Percentiles rank a stretch among this genome's conserved stretches.
These are phyloP conservation scores for Hylodesmum podocarpum DNA, from an alignment of 306 rosid genomes.

Conservation along the genomic window DNA sequence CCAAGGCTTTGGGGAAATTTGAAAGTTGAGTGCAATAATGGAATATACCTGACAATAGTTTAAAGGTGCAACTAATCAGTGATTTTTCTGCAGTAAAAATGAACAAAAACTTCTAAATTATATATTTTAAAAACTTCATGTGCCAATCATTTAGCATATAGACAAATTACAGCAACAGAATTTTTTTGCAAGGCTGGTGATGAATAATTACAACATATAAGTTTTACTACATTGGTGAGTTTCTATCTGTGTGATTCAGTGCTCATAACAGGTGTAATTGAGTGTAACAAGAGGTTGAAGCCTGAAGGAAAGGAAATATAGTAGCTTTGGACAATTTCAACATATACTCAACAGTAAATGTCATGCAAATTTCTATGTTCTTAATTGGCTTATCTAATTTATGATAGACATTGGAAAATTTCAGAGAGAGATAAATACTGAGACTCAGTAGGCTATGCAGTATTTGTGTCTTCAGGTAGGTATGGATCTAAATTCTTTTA, in stretches of 20 bases:
- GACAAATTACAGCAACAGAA: slow-evolving; percentile 3
- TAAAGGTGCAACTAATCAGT: slow-evolving; percentile 24
- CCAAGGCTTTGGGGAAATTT: slow-evolving; percentile 96
- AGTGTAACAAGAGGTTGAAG: background rate
- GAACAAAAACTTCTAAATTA: background rate
- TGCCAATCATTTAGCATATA: slow-evolving; percentile 6
- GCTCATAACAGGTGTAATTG: background rate
- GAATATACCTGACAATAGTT: slow-evolving; percentile 71
- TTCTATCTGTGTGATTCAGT: background rate
- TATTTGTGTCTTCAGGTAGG: background rate
- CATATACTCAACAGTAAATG: background rate
- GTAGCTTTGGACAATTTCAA: slow-evolving; percentile 16
- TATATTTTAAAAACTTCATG: slow-evolving; percentile 5
- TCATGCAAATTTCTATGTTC: background rate
- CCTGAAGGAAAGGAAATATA: background rate
- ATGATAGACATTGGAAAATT: background rate
- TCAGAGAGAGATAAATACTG: background rate
- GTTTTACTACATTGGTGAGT: background rate
- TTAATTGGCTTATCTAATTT: background rate
- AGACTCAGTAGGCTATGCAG: background rate
- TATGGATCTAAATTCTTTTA: background rate
- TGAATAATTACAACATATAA: background rate
- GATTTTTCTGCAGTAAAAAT: background rate
- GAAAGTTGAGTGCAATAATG: slow-evolving; percentile 74
- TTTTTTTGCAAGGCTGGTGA: background rate